A percentile compares a stretch with the other conserved stretches of the same genome.
These are phyloP conservation scores for Thielaviopsis populi DNA, from an alignment of 2,329 filamentous ascomycete genomes.

Conservation along the genomic window DNA sequence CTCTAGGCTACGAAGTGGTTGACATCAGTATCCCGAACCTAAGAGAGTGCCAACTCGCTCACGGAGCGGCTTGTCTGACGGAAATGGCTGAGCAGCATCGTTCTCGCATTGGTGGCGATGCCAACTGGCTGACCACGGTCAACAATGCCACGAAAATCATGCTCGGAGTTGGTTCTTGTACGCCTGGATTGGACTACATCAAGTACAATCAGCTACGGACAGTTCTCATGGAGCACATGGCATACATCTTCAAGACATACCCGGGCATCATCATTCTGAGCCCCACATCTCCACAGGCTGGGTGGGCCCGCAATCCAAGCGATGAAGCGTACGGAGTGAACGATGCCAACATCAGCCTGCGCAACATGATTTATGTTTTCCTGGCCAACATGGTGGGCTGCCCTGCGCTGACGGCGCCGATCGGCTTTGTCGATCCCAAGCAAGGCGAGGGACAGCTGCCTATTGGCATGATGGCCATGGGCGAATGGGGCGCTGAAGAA, in stretches of 20 bases:
- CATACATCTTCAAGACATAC: constrained; percentile 51
- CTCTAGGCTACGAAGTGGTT: constrained; percentile 34
- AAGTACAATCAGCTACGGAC: constrained; percentile 59
- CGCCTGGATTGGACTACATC: constrained; percentile 53
- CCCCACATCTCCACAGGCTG: constrained; percentile 60
- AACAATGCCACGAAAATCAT: constrained; percentile 56
- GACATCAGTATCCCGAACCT: constrained; percentile 52
- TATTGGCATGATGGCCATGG: constrained; percentile 47
- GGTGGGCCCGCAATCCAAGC: constrained; percentile 49
- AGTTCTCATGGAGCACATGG: constrained; percentile 64
- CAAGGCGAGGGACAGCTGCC: constrained; percentile 45
- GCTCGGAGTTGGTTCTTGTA: constrained; percentile 47
- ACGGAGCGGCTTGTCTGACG: constrained; percentile 60
- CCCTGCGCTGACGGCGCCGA: constrained; percentile 59
- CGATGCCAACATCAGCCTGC: constrained; percentile 57
- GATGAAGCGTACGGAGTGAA: constrained; percentile 57
- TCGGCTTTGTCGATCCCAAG: constrained; percentile 50
- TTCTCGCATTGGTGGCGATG: constrained; percentile 29
- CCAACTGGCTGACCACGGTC: constrained; percentile 39
- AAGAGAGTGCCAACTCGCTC: constrained; percentile 59
- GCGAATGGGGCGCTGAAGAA: constrained; percentile 53
- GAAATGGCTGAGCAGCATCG: constrained; percentile 45
- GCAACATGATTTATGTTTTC: constrained; percentile 75
- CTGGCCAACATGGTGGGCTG: constrained; percentile 69
- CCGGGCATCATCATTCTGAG: constrained; percentile 66